Conservation (phyloP, 2,329 filamentous ascomycete species). For the Pyrenophora graminea region DNA sequence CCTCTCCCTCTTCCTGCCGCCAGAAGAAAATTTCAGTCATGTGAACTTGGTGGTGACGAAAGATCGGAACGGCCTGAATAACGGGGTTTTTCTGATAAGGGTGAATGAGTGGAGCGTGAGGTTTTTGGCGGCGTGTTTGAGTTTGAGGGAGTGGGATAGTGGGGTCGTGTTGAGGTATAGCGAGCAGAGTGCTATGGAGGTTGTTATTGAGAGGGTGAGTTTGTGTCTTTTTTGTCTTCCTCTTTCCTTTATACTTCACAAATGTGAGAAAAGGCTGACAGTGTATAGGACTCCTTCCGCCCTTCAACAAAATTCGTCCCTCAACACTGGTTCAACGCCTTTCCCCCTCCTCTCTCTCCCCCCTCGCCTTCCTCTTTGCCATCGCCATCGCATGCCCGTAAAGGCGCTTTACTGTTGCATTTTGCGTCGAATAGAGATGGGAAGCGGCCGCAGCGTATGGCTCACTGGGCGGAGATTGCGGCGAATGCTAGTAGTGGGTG, state of each 20-base stretch:
- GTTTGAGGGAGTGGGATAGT: slow-evolving; percentile 1
- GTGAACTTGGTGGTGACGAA: slow-evolving; percentile 43
- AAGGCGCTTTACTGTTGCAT: slow-evolving; percentile 2
- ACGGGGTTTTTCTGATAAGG: slow-evolving; percentile 45
- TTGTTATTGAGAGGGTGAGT: too few species aligned
- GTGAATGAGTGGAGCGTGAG: slow-evolving; percentile 46
- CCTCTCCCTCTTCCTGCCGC: slow-evolving; percentile 4
- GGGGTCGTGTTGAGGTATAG: slow-evolving; percentile 8
- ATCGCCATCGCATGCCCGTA: slow-evolving; percentile 1
- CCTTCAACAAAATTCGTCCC: slow-evolving; percentile 1
- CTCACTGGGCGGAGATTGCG: slow-evolving; percentile 2
- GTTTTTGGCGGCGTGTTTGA: slow-evolving; percentile 42
- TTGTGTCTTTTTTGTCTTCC: not conserved
- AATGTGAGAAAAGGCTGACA: too few species aligned
- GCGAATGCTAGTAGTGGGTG: not conserved
- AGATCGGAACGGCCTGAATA: slow-evolving; percentile 50
- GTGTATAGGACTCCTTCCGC: not conserved
- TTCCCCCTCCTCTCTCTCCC: not conserved
- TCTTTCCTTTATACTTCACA: too few species aligned
- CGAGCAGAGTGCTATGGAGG: slow-evolving; percentile 8
- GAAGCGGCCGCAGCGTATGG: slow-evolving; percentile 9
- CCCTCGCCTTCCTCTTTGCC: not conserved
- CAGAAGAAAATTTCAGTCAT: not conserved
- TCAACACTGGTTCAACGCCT: slow-evolving; percentile 10
- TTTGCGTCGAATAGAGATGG: slow-evolving; percentile 10